Evolutionary conservation across 2,329 filamentous ascomycete species (phyloP).

Genomic region (Beauveria brongniartii): DNA sequence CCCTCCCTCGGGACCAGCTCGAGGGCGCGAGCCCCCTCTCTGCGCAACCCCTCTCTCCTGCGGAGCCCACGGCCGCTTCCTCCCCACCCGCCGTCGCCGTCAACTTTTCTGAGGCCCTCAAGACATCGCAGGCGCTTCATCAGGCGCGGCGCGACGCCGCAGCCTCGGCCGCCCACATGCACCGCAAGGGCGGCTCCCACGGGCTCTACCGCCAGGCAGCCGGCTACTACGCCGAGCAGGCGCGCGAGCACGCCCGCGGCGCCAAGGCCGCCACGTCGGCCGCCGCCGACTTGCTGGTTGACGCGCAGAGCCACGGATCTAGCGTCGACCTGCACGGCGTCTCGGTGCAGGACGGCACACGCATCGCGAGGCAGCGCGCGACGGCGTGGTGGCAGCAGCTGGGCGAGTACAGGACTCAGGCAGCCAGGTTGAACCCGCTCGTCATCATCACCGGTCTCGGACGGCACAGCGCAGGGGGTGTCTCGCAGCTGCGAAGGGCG

Average conservation of each 20-base stretch:
- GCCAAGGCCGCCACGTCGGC: conserved; percentile 52
- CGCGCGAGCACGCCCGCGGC: conserved; percentile 52
- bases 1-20: conserved; percentile 26
- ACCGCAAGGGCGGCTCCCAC: conserved; percentile 53
- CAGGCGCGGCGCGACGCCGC: conserved; percentile 25
- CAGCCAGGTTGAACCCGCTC: conserved; percentile 46
- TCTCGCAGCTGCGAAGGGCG: conserved; percentile 66
- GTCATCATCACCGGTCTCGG: conserved; percentile 77
- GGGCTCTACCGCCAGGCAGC: conserved; percentile 68
- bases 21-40: conserved; percentile 14
- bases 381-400: conserved; percentile 68
- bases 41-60: not conserved
- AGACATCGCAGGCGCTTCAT: conserved; percentile 21
- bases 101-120: conserved; percentile 22
- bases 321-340: conserved; percentile 78
- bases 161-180: conserved; percentile 32
- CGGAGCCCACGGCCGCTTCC: conserved; percentile 1
- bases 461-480: conserved; percentile 68
- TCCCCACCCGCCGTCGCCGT: conserved; percentile 11
- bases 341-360: conserved; percentile 68
- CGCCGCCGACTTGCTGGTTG: conserved; percentile 63
- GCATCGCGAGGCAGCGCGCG: conserved; percentile 63
- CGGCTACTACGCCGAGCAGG: conserved; percentile 65
- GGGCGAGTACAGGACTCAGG: conserved; percentile 52
- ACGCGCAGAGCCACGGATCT: conserved; percentile 51